Evolutionary conservation across 768 basidiomycete genomes (phyloP).

Genomic region (Cyathus striatus): DNA sequence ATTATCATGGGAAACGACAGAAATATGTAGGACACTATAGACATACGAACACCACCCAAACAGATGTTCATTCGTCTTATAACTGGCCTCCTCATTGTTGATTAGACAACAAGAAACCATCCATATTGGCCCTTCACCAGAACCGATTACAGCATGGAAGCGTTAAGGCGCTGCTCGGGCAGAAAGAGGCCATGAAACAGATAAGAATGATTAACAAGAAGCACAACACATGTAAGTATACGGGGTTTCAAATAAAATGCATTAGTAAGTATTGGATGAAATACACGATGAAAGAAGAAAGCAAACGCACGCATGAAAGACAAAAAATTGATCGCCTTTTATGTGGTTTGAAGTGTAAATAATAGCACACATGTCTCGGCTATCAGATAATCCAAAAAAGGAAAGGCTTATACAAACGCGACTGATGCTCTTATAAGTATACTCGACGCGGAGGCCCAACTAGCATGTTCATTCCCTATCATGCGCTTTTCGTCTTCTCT

Average conservation of each 20-base stretch:
- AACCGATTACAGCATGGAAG: conserved; percentile 70
- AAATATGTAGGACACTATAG: conserved; percentile 26
- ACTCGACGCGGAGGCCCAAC: too few relatives aligned
- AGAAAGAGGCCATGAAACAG: conserved; percentile 59
- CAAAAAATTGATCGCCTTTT: too few relatives aligned
- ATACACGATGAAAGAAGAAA: too few relatives aligned
- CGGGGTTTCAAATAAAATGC: conserved; percentile 1
- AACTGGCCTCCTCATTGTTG: conserved; percentile 45
- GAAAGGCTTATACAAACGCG: too few relatives aligned
- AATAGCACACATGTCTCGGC: too few relatives aligned
- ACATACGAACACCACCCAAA: conserved; percentile 26
- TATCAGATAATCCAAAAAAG: too few relatives aligned
- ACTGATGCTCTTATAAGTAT: too few relatives aligned
- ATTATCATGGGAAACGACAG: neutral
- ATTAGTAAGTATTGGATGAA: too few relatives aligned
- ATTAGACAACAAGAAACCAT: conserved; percentile 49
- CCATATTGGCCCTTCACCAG: conserved; percentile 70
- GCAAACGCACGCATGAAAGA: too few relatives aligned
- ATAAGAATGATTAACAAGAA: conserved; percentile 2
- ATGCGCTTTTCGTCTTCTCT: too few relatives aligned
- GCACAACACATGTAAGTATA: conserved; percentile 6
- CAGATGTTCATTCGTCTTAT: conserved; percentile 27
- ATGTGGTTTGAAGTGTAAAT: too few relatives aligned
- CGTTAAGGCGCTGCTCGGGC: conserved; percentile 63
- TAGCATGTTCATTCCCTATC: too few relatives aligned